Evolutionary conservation across 2,329 filamentous ascomycete genomes (phyloP).

Genomic region (Grosmannia serpens): DNA sequence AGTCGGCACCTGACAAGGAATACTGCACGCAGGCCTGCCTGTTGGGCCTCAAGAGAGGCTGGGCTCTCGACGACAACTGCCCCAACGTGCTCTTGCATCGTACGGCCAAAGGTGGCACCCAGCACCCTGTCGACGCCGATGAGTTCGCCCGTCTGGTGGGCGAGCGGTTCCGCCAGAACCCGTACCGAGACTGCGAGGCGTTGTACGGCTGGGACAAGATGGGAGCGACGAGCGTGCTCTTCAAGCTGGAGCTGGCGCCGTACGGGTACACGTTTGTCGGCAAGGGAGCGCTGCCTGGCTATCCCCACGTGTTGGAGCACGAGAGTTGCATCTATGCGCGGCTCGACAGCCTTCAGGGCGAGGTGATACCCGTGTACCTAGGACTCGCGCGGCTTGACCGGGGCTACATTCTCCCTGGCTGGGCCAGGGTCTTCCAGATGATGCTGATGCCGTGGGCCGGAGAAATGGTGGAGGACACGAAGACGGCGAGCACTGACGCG

Average conservation of each 20-base stretch:
- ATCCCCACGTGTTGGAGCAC: not conserved
- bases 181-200: constrained; percentile 3
- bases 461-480: not conserved
- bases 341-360: constrained; percentile 1
- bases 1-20: too few relatives aligned
- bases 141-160: not conserved
- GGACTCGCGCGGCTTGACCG: not conserved
- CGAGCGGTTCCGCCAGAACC: not conserved
- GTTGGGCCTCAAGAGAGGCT: constrained; percentile 1
- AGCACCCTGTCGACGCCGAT: not conserved
- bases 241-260: not conserved
- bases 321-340: not conserved
- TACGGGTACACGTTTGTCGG: constrained; percentile 4
- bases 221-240: constrained; percentile 1
- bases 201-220: constrained; percentile 3
- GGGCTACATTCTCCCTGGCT: not conserved
- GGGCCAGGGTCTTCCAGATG: constrained; percentile 4
- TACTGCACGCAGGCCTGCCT: constrained; percentile 7
- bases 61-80: constrained; percentile 1
- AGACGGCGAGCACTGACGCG: too few relatives aligned
- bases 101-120: not conserved
- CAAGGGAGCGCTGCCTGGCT: constrained; percentile 3
- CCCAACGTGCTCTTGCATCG: constrained; percentile 3
- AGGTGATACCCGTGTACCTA: constrained; percentile 1
- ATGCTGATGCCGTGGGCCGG: constrained; percentile 4